Evolutionary conservation across 768 basidiomycete species (phyloP), one percentile per base, ranked within the genome.

Genomic region (Paxillus rubicundulus): DNA sequence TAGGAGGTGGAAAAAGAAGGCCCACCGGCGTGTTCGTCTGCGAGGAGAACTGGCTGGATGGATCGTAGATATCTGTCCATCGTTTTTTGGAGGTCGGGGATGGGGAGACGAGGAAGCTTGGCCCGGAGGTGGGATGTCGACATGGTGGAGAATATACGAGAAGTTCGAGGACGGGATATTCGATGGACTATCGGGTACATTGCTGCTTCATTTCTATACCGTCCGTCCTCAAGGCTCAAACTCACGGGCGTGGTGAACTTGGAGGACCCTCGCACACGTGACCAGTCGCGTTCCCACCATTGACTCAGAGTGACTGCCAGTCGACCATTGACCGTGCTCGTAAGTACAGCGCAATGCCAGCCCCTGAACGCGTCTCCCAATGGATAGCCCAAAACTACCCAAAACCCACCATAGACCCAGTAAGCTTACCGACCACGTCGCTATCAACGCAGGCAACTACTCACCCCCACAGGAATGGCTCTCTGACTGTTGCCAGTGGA

Each of bases 41-140:
- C 88, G 20, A 82, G 79, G 8, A 97, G 71, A 40, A 97, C 74
- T 0, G 95, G 95, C 47, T 84, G 77, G 2, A 98, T 68, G 16
- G 89, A 88, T 49, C 79, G 78, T 17, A 95, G 71, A 65, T 97
- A 98, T 50, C 77, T 80, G 58, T 87, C 79, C 34, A 98, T 74
- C 0, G 90, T 89, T 61, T 82, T 77, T 30, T 78, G 77, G 2
- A 98, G 78, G 53, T 85, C 79, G 16, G 93, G 94, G 3, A 97
- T 81, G 1, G 95, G 95, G 9, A 97, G 76, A 50, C 90, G 83
- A 10, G 86, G 86, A 32, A 90, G 65, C 20, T 53, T 53, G 13
- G 24, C 24, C 24, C 24, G 24, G 24, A 47, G 50, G 7, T 32
- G n/a, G 17, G 44, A 9, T 17, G 43, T 14, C 27, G 46, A 24